These are phyloP conservation scores for Biancaea sappan DNA, from an alignment of 306 rosid species.

Conservation along the genomic window DNA sequence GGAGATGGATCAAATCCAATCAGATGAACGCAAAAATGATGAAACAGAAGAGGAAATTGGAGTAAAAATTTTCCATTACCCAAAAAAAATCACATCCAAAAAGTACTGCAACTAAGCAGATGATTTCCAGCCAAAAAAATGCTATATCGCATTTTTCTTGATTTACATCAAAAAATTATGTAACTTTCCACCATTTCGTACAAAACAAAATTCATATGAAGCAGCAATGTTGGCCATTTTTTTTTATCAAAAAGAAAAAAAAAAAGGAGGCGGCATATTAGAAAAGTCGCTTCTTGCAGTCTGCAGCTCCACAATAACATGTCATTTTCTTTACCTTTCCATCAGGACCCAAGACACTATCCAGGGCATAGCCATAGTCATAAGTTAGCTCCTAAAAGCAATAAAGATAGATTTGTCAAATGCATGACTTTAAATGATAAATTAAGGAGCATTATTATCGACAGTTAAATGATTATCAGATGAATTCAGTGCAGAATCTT, in stretches of 20 bases:
- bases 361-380: slow-evolving; percentile 91
- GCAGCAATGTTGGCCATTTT: background rate
- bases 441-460: background rate
- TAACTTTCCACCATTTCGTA: background rate
- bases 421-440: background rate
- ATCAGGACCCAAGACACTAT: slow-evolving; percentile 76
- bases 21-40: background rate
- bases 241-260: background rate
- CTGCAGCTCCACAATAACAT: slow-evolving; percentile 92
- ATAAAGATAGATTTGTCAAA: background rate
- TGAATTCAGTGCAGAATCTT: background rate
- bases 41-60: background rate
- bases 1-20: background rate
- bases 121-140: background rate
- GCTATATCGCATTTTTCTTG: slow-evolving; percentile 9
- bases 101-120: background rate
- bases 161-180: slow-evolving; percentile 27
- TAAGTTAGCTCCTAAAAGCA: slow-evolving; percentile 80
- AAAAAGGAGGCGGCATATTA: slow-evolving; percentile 30
- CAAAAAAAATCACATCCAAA: background rate
- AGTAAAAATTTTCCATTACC: background rate
- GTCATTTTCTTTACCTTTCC: slow-evolving; percentile 79
- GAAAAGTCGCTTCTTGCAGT: slow-evolving; percentile 76
- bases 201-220: background rate
- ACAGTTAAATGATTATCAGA: background rate